A percentile compares a stretch with the other conserved stretches of the same genome.
These are phyloP conservation scores for Capniomyces stellatus DNA, from an alignment of 371 early-diverging fungal genomes.

Conservation along the genomic window DNA sequence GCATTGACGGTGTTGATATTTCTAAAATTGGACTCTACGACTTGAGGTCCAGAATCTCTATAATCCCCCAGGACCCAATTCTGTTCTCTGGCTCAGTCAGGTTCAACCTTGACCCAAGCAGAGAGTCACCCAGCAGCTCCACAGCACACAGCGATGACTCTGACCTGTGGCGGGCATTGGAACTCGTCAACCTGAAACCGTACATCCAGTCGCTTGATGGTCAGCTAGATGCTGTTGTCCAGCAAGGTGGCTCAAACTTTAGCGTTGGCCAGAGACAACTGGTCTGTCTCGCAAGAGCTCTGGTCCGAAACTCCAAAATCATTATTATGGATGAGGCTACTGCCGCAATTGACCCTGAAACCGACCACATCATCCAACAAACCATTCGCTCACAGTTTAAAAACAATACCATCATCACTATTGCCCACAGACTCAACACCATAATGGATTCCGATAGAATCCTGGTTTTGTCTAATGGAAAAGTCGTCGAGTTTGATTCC, in stretches of 20 bases:
- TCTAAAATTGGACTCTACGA: constrained; percentile 52
- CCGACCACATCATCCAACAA: constrained; percentile 61
- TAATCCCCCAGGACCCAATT: constrained; percentile 94
- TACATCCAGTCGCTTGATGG: constrained; percentile 28
- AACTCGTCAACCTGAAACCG: constrained; percentile 47
- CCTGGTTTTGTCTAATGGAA: constrained; percentile 63
- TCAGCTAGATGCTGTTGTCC: constrained; percentile 33
- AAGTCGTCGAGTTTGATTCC: constrained; percentile 65
- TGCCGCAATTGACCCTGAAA: constrained; percentile 69
- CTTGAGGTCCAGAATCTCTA: constrained; percentile 55
- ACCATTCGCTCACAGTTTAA: constrained; percentile 77
- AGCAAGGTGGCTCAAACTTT: constrained; percentile 67
- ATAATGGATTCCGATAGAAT: constrained; percentile 73
- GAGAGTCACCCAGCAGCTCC: background rate
- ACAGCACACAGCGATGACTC: constrained; percentile 27
- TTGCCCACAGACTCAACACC: constrained; percentile 84
- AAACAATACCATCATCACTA: constrained; percentile 75
- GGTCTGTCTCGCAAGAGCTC: constrained; percentile 69
- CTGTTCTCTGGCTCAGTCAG: constrained; percentile 66
- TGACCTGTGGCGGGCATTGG: constrained; percentile 66
- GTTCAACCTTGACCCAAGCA: constrained; percentile 59
- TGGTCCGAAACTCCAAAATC: constrained; percentile 48
- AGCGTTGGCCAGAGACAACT: constrained; percentile 75
- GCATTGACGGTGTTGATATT: constrained; percentile 74
- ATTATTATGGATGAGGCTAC: constrained; percentile 86